Base-by-base conservation (phyloP, 805 yeast species). In the Suhomyces sp. region DNA sequence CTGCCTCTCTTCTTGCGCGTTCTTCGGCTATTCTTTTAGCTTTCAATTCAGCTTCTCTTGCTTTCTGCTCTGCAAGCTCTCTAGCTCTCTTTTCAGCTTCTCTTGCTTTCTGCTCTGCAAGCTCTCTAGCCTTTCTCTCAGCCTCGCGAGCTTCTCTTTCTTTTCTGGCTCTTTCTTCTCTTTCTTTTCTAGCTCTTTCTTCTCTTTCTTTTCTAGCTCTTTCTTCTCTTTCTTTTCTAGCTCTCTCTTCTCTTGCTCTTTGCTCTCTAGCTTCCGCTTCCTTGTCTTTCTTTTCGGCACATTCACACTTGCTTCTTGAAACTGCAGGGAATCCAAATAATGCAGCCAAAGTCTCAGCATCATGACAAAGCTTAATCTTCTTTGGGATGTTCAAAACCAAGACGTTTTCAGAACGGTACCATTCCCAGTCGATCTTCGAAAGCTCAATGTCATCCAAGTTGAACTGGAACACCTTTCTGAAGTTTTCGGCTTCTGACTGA, bases 361-460 rank as follows among this genome's bases (percentile, higher is more conserved):
- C 61, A 27, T 63, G 57, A 33, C 60, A 53, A 13, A 23, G 31
- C 27, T 54, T 52, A 31, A 52, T 50, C 49, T 57, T 63, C 62
- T 73, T 73, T 9, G 76, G 76, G 29, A 73, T 66, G 46, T 63
- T 72, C 56, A 73, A 66, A 8, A 69, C 70, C 58, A 73, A 68
- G 12, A 69, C 65, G 47, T 69, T 70, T 33, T 66, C 66, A 22
- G 60, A 49, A 45, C 57, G 55, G 52, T 57, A 66, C 60, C 68
- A 65, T 52, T 71, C 69, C 70, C 74, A 72, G 55, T 68, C 66
- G 33, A 73, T 70, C n/a, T 63, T 57, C 7, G 61, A 52, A 24
- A 71, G 58, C 23, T 71, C 71, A 26, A 73, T 64, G 48, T 68
- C 69, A 24, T 63, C 57, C 24, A 65, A 53, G 51, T 60, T 63